phyloP scores from a whole-genome alignment of 2,329 filamentous ascomycete species.

The Akanthomyces lecanii region DNA sequence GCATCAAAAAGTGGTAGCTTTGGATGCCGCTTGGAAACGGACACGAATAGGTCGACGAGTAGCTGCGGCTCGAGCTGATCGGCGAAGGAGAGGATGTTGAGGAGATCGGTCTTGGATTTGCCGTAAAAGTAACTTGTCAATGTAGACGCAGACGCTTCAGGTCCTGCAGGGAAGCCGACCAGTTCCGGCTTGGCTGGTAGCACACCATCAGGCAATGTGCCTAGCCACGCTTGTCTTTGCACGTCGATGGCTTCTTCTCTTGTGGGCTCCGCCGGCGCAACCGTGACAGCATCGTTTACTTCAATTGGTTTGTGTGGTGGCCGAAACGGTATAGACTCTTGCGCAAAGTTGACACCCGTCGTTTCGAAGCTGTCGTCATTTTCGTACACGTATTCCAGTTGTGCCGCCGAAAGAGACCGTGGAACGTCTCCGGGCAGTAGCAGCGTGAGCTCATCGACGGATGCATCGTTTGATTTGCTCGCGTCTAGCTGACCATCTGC shows the following conservation, averaged over 20 bases:
- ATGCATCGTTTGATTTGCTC: background rate
- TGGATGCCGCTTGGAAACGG: constrained; percentile 39
- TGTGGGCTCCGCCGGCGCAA: constrained; percentile 17
- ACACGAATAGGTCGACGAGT: constrained; percentile 38
- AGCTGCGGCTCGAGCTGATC: constrained; percentile 40
- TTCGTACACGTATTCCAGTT: background rate
- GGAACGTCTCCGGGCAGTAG: constrained; percentile 1
- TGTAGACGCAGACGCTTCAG: constrained; percentile 28
- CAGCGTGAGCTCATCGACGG: background rate
- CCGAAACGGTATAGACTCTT: constrained; percentile 29
- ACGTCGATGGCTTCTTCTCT: constrained; percentile 24
- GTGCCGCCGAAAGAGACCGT: background rate
- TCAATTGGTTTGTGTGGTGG: constrained; percentile 17
- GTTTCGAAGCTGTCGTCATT: constrained; percentile 12
- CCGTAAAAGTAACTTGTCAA: constrained; percentile 37
- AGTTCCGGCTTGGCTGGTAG: constrained; percentile 33
- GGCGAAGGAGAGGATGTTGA: constrained; percentile 39
- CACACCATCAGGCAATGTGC: constrained; percentile 29
- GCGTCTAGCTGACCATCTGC: background rate
- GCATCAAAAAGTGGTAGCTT: constrained; percentile 40
- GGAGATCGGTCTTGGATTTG: constrained; percentile 35
- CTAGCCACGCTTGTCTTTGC: constrained; percentile 31
- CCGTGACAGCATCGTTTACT: constrained; percentile 21
- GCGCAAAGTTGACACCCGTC: constrained; percentile 28
- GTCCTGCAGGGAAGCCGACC: constrained; percentile 35